These are phyloP conservation scores for Candida pini DNA, from an alignment of 805 yeast species.

Conservation along the genomic window DNA sequence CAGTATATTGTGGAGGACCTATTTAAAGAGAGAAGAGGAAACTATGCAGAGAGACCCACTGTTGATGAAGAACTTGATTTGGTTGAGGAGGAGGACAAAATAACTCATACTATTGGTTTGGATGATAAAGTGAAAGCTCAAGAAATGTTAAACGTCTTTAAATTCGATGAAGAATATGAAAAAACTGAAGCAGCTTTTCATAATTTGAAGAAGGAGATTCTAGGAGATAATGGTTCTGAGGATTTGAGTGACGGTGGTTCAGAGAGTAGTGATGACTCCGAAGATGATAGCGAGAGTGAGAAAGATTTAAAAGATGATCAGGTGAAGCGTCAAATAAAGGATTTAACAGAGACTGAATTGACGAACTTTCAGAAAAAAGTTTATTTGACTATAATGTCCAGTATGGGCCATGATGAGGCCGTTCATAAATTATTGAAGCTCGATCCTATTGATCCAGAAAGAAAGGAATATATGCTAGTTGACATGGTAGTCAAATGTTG, in stretches of 20 bases:
- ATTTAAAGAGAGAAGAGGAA: conserved; percentile 43
- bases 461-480: conserved; percentile 48
- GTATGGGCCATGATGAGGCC: conserved; percentile 89
- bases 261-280: conserved; percentile 8
- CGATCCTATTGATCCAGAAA: conserved; percentile 30
- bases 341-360: conserved; percentile 62
- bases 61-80: conserved; percentile 47
- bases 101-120: conserved; percentile 49
- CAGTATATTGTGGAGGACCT: conserved; percentile 45
- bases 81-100: conserved; percentile 58
- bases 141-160: conserved; percentile 43
- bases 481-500: conserved; percentile 78
- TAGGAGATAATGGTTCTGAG: conserved; percentile 33
- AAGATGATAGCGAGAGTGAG: conserved; percentile 19
- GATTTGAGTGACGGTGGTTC: conserved; percentile 23
- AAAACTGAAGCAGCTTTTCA: conserved; percentile 45
- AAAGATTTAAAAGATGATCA: conserved; percentile 15
- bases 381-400: conserved; percentile 79
- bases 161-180: conserved; percentile 45
- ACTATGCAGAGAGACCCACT: conserved; percentile 33
- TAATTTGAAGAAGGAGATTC: conserved; percentile 36
- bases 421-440: conserved; percentile 74
- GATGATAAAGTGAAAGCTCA: conserved; percentile 45
- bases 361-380: conserved; percentile 68
- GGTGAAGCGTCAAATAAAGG: conserved; percentile 38